Evolutionary conservation across 805 yeast genomes (phyloP), one percentile per base, ranked within the genome.

Genomic region (Spathaspora sp.): DNA sequence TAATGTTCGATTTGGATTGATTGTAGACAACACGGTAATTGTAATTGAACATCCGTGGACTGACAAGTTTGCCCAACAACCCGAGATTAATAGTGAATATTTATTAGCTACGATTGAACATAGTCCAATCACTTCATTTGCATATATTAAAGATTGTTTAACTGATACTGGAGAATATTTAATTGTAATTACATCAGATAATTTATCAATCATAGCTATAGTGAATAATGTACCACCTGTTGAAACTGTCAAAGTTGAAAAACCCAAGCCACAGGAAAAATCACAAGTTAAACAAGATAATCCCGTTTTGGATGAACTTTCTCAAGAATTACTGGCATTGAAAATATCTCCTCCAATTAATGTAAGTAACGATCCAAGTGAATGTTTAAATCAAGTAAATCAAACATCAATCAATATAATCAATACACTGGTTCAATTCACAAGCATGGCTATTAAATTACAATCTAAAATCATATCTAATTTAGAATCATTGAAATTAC

Each of bases 161-260:
- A 57, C 66, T 1, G 63, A 62, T 23, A 56, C 66, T 3, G 75
- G 75, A 0, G 64, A 61, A 7, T 68, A 64, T 49, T 49, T 65
- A n/a, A 49, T 67, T 16, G 49, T 57, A 8, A 46, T 62, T 11
- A 55, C 53, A 26, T 44, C 43, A 5, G 51, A 53, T 17, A 55
- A 52, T 29, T 52, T 57, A 14, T 57, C 52, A 23, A 53, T 62
- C 14, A 50, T 58, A 29, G 57, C 56, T 28, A 47, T 63, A 9
- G 49, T 51, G 5, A 40, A 45, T 31, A 45, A 18, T 14, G 47
- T 43, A 16, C 51, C 53, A n/a, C 40, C 40, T 39, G 18, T 40
- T 19, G 18, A 17, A 6, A 2, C 20, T 4, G 11, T 18, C 4
- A 11, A 35, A 35, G 17, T 35, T 35, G 40, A 35, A 6, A 23